Conservation (phyloP, 257 asterid genomes). For the Eustoma russellianum region DNA sequence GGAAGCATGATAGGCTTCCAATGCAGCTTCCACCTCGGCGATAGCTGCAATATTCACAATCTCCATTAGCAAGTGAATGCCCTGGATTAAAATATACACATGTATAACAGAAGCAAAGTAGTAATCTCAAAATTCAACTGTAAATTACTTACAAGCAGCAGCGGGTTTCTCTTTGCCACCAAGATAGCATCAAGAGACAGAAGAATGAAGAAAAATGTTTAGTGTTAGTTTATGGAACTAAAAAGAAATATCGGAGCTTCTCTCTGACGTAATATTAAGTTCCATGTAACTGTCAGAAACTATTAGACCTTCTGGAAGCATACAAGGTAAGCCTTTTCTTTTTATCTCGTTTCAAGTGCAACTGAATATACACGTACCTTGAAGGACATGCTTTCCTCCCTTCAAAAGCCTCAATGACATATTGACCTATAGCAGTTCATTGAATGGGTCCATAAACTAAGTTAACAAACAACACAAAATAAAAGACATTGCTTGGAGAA, state of each 20-base stretch:
- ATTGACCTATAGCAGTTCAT: constrained; percentile 57
- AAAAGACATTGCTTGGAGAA: too few relatives aligned
- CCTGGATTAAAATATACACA: background rate
- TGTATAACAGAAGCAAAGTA: background rate
- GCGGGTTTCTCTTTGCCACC: constrained; percentile 82
- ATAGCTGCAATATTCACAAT: constrained; percentile 33
- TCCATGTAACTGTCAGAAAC: background rate
- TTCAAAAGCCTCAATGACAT: constrained; percentile 72
- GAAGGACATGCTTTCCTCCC: constrained; percentile 91
- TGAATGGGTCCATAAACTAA: constrained; percentile 9
- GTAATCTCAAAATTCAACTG: constrained; percentile 6
- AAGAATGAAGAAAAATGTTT: constrained; percentile 36
- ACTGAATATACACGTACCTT: constrained; percentile 45
- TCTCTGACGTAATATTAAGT: background rate
- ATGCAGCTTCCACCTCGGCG: constrained; percentile 54
- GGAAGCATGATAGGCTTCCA: constrained; percentile 46
- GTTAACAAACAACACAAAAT: too few relatives aligned
- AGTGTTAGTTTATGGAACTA: constrained; percentile 24
- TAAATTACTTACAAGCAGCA: constrained; percentile 56
- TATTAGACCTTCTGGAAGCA: background rate
- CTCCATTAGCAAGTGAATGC: background rate
- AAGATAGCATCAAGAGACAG: constrained; percentile 24
- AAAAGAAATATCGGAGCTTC: background rate
- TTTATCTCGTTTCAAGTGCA: too few relatives aligned
- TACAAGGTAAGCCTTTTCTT: too few relatives aligned